Conservation (phyloP, 495 filamentous ascomycete genomes). For the Lasiosphaeria hispida region DNA sequence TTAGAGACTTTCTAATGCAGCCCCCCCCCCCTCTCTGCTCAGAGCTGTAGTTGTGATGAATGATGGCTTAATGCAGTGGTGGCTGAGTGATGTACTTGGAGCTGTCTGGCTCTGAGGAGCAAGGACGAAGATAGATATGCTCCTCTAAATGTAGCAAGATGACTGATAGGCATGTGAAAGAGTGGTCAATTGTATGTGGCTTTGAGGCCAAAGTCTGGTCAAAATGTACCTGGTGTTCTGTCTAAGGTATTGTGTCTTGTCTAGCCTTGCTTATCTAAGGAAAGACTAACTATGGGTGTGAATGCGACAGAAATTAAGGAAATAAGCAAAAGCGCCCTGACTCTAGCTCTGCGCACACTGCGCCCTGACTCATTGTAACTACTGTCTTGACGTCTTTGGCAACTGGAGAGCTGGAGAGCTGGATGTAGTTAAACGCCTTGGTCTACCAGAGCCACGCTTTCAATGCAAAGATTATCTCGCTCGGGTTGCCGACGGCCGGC, state of each 20-base stretch:
- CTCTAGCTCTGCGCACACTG: slow-evolving; percentile 1
- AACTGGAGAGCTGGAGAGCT: slow-evolving; percentile 5
- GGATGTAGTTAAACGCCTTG: too few species aligned
- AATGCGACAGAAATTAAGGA: neutral
- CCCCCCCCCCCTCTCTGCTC: neutral
- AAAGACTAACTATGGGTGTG: neutral
- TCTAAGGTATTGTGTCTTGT: neutral
- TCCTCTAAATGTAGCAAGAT: neutral
- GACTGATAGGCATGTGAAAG: neutral
- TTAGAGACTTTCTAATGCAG: neutral
- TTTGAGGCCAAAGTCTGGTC: slow-evolving; percentile 3
- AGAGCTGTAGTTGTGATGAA: neutral
- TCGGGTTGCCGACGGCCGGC: neutral
- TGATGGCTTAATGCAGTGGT: neutral
- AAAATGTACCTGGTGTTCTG: slow-evolving; percentile 6
- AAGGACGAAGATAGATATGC: slow-evolving; percentile 3
- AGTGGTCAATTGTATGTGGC: slow-evolving; percentile 3
- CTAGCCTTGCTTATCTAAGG: neutral
- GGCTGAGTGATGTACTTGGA: neutral
- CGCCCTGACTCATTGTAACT: slow-evolving; percentile 1
- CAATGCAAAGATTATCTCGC: slow-evolving; percentile 1
- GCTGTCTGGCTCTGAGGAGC: neutral
- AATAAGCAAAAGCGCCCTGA: neutral
- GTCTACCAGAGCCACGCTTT: too few species aligned
- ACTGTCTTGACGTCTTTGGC: slow-evolving; percentile 5